Evolutionary conservation across 805 yeast species (phyloP).

Genomic region (Myxozyma mucilagina): DNA sequence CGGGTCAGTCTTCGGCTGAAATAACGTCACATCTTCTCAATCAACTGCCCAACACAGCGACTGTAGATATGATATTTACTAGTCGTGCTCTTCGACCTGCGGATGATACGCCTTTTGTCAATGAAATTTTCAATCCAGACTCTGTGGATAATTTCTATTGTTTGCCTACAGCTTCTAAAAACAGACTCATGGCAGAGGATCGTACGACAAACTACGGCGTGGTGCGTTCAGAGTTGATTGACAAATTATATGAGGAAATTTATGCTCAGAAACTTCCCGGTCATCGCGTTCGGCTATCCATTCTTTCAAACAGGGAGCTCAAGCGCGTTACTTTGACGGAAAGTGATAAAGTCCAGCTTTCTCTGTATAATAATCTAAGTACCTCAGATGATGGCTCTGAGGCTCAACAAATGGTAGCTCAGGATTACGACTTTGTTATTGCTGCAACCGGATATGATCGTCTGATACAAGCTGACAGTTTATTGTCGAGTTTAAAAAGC

Average conservation of each 20-base stretch:
- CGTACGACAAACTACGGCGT: constrained; percentile 35
- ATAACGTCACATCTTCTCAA: constrained; percentile 22
- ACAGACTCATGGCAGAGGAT: constrained; percentile 16
- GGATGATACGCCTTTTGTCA: constrained; percentile 38
- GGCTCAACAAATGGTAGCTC: background rate
- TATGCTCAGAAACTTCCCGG: constrained; percentile 33
- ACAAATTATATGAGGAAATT: constrained; percentile 27
- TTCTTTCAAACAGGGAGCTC: constrained; percentile 14
- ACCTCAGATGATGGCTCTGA: background rate
- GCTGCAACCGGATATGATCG: constrained; percentile 34
- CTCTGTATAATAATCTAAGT: background rate
- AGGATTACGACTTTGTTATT: constrained; percentile 28
- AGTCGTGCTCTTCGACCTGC: constrained; percentile 33
- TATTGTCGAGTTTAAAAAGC: constrained; percentile 7
- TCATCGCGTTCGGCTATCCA: constrained; percentile 10
- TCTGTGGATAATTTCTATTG: constrained; percentile 31
- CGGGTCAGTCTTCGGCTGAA: constrained; percentile 38
- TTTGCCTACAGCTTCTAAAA: constrained; percentile 6
- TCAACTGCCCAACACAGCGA: constrained; percentile 9
- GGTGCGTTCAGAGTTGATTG: constrained; percentile 33
- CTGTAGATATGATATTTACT: constrained; percentile 30
- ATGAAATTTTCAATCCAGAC: constrained; percentile 36
- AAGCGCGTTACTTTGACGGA: background rate
- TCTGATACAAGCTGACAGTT: background rate
- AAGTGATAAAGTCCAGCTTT: background rate